Evolutionary conservation across 805 yeast genomes (phyloP), one percentile per base, ranked within the genome.

Genomic region (Kodamaea kakaduensis): DNA sequence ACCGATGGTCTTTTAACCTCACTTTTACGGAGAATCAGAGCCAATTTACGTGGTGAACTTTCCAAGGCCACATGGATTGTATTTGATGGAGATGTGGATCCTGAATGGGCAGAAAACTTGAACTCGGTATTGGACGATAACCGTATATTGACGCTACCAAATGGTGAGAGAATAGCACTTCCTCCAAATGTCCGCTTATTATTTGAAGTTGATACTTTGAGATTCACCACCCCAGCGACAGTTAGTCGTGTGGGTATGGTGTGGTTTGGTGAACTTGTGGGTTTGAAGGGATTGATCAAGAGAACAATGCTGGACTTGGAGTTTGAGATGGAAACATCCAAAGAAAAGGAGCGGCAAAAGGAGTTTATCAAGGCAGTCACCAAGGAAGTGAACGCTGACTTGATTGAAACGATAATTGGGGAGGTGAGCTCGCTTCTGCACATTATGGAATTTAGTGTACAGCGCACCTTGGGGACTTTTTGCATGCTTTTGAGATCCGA

Each of bases 111-210:
- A 1, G 97, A 90, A 49, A 82, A 83, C 37, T 63, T 90, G 44
- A 90, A 90, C 61, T 83, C 95, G 61, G 93, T 88, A 7, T 65
- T 90, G 12, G 97, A 90, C 58, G 97, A 90, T 46, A 90, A 88
- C 58, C 78, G 75, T 43, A 45, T 83, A 1, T 58, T 90, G 26
- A 88, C 97, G 0, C 62, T 90, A 7, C 93, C 97, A 0, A 87
- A 78, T 51, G 97, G 97, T 25, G 97, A 90, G 53, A 73, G 96
- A 15, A 52, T 90, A 5, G 61, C 71, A 1, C 56, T 90, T 1
- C 87, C 95, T 0, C 47, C 59, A 0, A 81, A 81, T 44, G 69
- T 86, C 3, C 68, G 75, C 15, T 52, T 90, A 9, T 46, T 88
- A 0, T 88, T 90, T 60, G 97, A 90, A 51, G 86, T 84, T 3